A percentile compares a stretch with the other conserved stretches of the same genome.
Evolutionary conservation across 352 stramenopile species (phyloP).

Genomic region (Phytophthora crassamura): DNA sequence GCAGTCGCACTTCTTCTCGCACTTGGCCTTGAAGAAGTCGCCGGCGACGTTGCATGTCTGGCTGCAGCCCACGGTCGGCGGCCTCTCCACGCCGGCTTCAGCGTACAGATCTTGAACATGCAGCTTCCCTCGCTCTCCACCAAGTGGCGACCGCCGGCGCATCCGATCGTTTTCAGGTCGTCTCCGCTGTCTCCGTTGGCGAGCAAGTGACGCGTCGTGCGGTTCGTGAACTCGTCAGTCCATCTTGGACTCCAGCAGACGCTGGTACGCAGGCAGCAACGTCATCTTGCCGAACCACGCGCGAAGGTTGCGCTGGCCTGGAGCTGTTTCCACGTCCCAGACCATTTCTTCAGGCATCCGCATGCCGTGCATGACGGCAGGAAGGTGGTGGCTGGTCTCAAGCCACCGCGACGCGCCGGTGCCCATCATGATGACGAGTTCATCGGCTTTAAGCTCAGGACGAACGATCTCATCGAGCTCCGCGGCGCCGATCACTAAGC

Average conservation of each 20-base stretch:
- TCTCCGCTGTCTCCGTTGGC: slow-evolving; percentile 8
- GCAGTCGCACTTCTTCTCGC: slow-evolving; percentile 53
- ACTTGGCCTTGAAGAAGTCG: slow-evolving; percentile 46
- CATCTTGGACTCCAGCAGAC: slow-evolving; percentile 39
- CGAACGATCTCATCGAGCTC: slow-evolving; percentile 42
- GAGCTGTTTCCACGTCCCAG: slow-evolving; percentile 8
- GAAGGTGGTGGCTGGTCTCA: slow-evolving; percentile 47
- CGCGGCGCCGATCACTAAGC: slow-evolving; percentile 47
- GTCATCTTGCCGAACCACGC: slow-evolving; percentile 75
- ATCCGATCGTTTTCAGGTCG: slow-evolving; percentile 52
- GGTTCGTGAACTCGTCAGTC: slow-evolving; percentile 41
- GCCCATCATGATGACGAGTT: slow-evolving; percentile 68
- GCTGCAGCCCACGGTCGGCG: slow-evolving; percentile 39
- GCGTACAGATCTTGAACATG: slow-evolving; percentile 39
- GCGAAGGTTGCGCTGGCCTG: slow-evolving; percentile 40
- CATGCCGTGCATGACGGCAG: slow-evolving; percentile 69
- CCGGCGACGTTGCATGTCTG: slow-evolving; percentile 50
- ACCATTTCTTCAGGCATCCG: slow-evolving; percentile 47
- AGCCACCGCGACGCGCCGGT: slow-evolving; percentile 55
- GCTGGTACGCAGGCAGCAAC: slow-evolving; percentile 54
- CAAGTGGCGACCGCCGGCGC: slow-evolving; percentile 46
- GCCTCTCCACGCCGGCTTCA: slow-evolving; percentile 32
- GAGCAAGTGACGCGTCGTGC: slow-evolving; percentile 47
- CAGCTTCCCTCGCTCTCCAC: slow-evolving; percentile 48
- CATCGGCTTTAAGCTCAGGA: slow-evolving; percentile 56